Evolutionary conservation across 1,284 basidiomycete genomes (phyloP), one percentile per base, ranked within the genome.

Genomic region (Trichosporon sp.): DNA sequence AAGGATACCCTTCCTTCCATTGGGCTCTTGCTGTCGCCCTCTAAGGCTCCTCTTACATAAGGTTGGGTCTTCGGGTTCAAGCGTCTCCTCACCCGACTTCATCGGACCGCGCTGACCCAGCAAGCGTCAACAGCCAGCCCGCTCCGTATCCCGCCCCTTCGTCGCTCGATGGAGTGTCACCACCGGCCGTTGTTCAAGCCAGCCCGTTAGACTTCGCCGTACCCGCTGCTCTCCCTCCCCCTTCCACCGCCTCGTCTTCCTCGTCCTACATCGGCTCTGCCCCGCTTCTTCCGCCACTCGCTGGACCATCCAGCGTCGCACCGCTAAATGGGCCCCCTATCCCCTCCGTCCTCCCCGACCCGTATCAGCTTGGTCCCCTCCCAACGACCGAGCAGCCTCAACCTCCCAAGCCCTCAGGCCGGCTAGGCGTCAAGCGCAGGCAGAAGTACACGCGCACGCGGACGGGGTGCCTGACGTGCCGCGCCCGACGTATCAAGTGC

Each of bases 361-460:
- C 27, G 13, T 53, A n/a, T 29, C 44, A 29, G 44, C 47, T 27
- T 7, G 29, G 42, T n/a, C 15, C 4, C 12, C 27, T 13, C 34
- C 31, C 62, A 9, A 31, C 18, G 64, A 25, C 31, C 42, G 38
- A 23, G 11, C 23, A 68, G 66, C 35, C 68, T 1, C 63, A 44
- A 5, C 69, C 60, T 29, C 56, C 56, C 15, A 60, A 60, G 56
- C 27, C 56, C 29, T 71, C 73, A 12, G 74, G 75, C 0, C 65
- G 77, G 18, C 73, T 76, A 25, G 77, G 77, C 1, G 70, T 75
- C 38, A 80, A 78, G 68, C 68, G 81, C 21, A 65, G 78, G 29
- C 78, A 79, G 51, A 82, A 82, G 68, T 82, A 81, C 67, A 78
- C 76, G 12, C 68, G 81, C 21, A 80, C 81, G 2, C 73, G 79